Evolutionary conservation across 192 early-diverging fungal genomes (phyloP), one percentile per base, ranked within the genome.

Genomic region (Backusella tuberculispora): DNA sequence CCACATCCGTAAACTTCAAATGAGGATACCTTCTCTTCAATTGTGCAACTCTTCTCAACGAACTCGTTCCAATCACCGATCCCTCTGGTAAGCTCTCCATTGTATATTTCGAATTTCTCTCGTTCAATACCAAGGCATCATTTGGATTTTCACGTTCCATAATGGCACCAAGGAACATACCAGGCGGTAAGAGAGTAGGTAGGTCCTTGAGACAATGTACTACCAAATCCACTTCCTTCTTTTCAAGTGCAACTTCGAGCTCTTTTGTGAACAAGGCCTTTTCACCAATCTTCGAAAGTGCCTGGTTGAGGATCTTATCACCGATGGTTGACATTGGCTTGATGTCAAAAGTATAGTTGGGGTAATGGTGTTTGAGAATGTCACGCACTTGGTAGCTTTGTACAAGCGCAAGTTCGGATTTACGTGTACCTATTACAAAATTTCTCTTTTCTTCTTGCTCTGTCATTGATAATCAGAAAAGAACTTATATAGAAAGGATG

Each of bases 121-220:
- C 77, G 24, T 76, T 73, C 7, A 74, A 60, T 34, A 97, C 89
- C 24, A 98, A 82, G 21, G 90, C 94, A 84, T 99, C 97, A 44
- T 94, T 82, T 1, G 96, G 94, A 81, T 98, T 92, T 72, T 94
- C 96, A 15, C 96, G 83, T 80, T 93, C 87, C 66, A 93, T 80
- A 38, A 97, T 87, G 0, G 96, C 95, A 0, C 89, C 94, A 40
- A 99, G 76, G 2, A 78, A 66, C 93, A 98, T 96, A 47, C 93
- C 92, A 13, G 81, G 79, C 6, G 96, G 96, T 53, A 97, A 75
- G 34, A 80, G 83, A 26, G 97, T 97, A 6, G 94, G 95, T 69
- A 99, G 81, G 76, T 99, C 97, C 83, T 99, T 98, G 41, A 98
- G 86, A n/a, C 94, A 95, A 76, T 98, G 97, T 5, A 98, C 96